Base-by-base conservation (phyloP, 306 rosid species). In the Cucumis hystrix region DNA sequence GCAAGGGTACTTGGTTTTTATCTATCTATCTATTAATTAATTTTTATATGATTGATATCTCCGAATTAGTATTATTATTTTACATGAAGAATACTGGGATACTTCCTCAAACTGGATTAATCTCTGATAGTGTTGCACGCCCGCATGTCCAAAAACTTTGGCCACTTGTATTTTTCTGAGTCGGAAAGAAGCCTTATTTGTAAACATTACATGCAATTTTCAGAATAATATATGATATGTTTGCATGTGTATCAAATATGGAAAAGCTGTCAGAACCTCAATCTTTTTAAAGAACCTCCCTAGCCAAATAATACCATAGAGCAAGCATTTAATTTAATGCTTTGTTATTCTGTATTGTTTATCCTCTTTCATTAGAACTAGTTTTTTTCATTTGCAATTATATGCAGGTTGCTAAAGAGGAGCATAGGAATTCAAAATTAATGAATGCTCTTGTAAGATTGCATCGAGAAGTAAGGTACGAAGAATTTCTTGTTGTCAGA, bases 391-490 rank as follows among this genome's bases (percentile, higher is more conserved):
- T 79, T 83, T 67, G 75, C 78, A 76, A 63, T 56, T 20, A 60
- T 47, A 37, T 78, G 51, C 76, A 95, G 99, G 99, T 88, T 88
- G 82, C 96, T 30, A 89, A 91, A 85, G 97, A 95, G 87, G 97
- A 90, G 87, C 99, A 92, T 82, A 81, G 97, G 61, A 95, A 88
- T 86, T 89, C 97, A 65, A 95, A 95, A 84, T 83, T 95, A 80
- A 84, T 92, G 97, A 89, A 92, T 83, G 89, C 93, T 45, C 99
- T 95, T 77, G 82, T 95, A 78, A 87, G 90, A 69, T 86, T 95
- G 79, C 97, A 95, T 82, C 87, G 97, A 79, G 99, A 95, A 89
- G 94, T 91, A 78, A 95, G 99, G 99, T 90, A 84, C 63, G 30
- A 76, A 23, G 70, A 21, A 40, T 74, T 83, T 85, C 74, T 68